Conservation (phyloP, 108 stramenopile genomes). For the Discostella stelligeroides region DNA sequence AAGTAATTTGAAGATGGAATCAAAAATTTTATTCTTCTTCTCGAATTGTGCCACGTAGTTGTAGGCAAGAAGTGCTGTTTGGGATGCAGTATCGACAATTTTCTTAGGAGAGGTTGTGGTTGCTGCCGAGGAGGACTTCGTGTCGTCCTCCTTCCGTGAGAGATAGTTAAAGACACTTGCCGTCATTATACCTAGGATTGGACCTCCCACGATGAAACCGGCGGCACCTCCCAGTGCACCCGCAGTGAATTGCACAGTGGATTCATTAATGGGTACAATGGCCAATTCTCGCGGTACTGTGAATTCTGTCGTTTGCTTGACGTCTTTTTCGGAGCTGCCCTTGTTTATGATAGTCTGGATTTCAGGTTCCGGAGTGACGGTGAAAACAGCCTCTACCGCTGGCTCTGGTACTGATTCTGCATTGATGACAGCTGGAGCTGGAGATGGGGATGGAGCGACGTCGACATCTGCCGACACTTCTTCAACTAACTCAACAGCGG, state of each 20-base stretch:
- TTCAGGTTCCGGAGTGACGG: neutral
- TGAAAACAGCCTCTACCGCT: no score
- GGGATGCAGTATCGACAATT: slow-evolving; percentile 29
- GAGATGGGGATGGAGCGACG: neutral
- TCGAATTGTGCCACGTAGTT: slow-evolving; percentile 37
- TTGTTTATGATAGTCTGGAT: neutral
- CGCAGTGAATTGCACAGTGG: slow-evolving; percentile 45
- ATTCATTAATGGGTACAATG: slow-evolving; percentile 45
- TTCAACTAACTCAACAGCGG: neutral
- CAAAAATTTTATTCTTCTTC: slow-evolving; percentile 32
- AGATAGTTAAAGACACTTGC: slow-evolving; percentile 64
- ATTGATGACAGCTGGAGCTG: neutral
- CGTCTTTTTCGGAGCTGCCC: neutral
- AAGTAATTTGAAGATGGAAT: slow-evolving; percentile 10
- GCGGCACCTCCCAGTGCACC: slow-evolving; percentile 28
- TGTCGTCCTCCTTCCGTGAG: slow-evolving; percentile 36
- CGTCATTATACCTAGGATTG: slow-evolving; percentile 59
- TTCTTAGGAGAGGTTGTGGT: slow-evolving; percentile 15
- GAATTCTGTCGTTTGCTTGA: slow-evolving; percentile 20
- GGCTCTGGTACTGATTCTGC: slow-evolving; percentile 2
- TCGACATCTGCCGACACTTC: neutral
- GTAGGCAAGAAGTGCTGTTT: slow-evolving; percentile 26
- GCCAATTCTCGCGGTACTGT: slow-evolving; percentile 41
- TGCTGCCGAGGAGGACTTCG: neutral
- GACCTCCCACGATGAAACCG: slow-evolving; percentile 62